Evolutionary conservation across 129 eudicot genomes (phyloP), one percentile per base, ranked within the genome.

Genomic region (Centrapalus pauciflorus): DNA sequence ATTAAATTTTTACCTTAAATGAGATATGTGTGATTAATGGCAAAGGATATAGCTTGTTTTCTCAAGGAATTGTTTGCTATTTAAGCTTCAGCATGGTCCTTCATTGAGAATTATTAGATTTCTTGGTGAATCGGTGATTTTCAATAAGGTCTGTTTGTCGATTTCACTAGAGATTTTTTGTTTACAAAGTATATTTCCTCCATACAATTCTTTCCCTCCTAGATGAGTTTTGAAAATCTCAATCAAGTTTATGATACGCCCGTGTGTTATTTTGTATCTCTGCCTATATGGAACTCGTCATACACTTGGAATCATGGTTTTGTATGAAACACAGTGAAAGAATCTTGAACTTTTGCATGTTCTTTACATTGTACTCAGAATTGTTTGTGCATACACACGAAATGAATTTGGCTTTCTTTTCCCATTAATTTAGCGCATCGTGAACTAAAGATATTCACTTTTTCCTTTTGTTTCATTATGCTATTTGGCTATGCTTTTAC

Each of bases 1-100:
- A 2, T 6, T 1, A n/a, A n/a, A 7, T 16, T 33, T 23, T 67
- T 51, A 21, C 37, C 24, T 33, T 34, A 33, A 30, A 67, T 67
- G 26, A 21, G 13, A 48, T 49, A 34, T 48, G 27, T 24, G 16
- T 3, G 11, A 45, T 45, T 26, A 20, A 16, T 7, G 70, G 38
- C 56, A 27, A 64, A 43, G 23, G 56, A 64, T 64, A 27, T 26
- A 43, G 71, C n/a, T 66, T 51, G 25, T 13, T 34, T 6, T 50
- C 20, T 24, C 34, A 3, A n/a, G 38, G n/a, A 38, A 68, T 57
- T 57, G 3, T 32, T 25, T 45, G 10, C 38, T 17, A 25, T 68
- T 35, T 20, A 16, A 37, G n/a, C 34, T 10, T 14, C 40, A 24
- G 25, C 11, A 38, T 38, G 46, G 13, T 38, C 16, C 46, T 38